phyloP scores from a whole-genome alignment of 306 rosid genomes.

The Citrullus colocynthis region DNA sequence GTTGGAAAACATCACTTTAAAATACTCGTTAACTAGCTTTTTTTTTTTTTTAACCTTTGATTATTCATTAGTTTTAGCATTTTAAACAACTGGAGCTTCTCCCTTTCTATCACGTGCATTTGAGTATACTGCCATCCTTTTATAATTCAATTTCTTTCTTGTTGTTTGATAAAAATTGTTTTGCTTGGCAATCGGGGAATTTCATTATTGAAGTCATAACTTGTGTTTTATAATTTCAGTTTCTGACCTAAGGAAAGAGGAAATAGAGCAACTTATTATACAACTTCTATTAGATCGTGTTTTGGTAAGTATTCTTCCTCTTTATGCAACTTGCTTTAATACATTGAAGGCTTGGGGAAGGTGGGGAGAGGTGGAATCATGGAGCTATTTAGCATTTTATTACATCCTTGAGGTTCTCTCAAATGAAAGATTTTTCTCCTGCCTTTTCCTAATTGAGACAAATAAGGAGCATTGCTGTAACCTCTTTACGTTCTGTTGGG shows the following conservation, averaged over 20 bases:
- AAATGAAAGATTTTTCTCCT: background rate
- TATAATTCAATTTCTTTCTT: background rate
- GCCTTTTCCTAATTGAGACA: background rate
- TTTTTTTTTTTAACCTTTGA: background rate
- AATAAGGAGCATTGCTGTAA: background rate
- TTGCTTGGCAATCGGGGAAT: background rate
- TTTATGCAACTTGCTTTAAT: background rate
- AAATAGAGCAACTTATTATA: constrained; percentile 70
- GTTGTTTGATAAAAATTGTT: background rate
- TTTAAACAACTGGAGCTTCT: background rate
- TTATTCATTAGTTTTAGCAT: background rate
- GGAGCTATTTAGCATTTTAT: background rate
- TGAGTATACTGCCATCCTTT: background rate
- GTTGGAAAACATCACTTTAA: background rate
- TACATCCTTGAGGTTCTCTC: background rate
- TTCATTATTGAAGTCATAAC: background rate
- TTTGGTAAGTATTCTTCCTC: constrained; percentile 36
- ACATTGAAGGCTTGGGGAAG: background rate
- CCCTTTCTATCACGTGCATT: background rate
- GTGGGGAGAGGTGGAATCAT: background rate
- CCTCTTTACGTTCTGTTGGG: background rate
- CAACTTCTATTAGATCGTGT: constrained; percentile 56
- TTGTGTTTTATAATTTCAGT: constrained; percentile 34
- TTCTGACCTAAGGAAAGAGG: constrained; percentile 64
- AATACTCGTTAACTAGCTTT: background rate